Percentiles rank a stretch among this genome's conserved stretches.
phyloP scores from a whole-genome alignment of 2,329 filamentous ascomycete species.

The Trichoderma citrinoviride region DNA sequence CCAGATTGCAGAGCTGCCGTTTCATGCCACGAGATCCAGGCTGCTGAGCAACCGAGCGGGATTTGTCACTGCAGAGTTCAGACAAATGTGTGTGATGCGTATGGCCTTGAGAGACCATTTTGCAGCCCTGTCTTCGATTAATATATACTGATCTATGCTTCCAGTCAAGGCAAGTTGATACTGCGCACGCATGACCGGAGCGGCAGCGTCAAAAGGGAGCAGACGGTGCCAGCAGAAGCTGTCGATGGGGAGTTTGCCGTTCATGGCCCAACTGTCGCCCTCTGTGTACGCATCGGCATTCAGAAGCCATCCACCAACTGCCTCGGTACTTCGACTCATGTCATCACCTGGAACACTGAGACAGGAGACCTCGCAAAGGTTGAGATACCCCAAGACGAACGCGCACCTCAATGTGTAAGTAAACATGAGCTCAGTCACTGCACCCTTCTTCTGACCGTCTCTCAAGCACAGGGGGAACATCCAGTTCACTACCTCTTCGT shows the following conservation, averaged over 20 bases:
- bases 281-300: background rate
- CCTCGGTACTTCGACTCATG: background rate
- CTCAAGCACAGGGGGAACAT: slow-evolving; percentile 4
- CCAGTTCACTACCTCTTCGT: background rate
- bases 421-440: background rate
- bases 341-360: slow-evolving; percentile 1
- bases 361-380: background rate
- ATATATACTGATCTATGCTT: background rate
- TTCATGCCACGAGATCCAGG: background rate
- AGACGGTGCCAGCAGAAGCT: background rate
- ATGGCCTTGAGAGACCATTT: background rate
- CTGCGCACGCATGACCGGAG: background rate
- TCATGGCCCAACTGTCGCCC: background rate
- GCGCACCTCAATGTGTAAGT: slow-evolving; percentile 13
- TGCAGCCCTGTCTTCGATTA: too few species aligned
- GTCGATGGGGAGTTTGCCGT: background rate
- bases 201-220: background rate
- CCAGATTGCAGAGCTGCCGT: background rate
- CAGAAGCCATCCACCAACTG: background rate
- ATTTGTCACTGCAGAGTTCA: slow-evolving; percentile 8
- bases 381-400: slow-evolving; percentile 6
- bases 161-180: background rate
- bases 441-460: background rate
- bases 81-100: background rate
- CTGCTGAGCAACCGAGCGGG: slow-evolving; percentile 8